Conservation (phyloP, 345 rosid species). For the Rhodamnia rubescens region DNA sequence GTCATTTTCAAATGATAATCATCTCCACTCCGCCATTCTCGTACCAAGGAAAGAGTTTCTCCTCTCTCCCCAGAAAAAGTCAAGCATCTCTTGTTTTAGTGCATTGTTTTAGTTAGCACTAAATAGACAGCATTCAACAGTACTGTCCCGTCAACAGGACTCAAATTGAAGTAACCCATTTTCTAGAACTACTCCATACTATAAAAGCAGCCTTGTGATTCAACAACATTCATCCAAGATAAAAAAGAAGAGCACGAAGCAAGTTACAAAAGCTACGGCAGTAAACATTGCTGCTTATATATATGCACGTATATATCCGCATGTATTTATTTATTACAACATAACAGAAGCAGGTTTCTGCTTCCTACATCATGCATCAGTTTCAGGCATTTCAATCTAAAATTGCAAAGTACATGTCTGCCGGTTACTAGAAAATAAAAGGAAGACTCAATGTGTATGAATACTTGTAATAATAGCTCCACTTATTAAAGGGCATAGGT, state of each 20-base stretch:
- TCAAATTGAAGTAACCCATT: not conserved
- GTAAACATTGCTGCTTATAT: not conserved
- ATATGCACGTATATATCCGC: no score
- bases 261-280: not conserved
- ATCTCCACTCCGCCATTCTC: not conserved
- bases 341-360: not conserved
- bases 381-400: not conserved
- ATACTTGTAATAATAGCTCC: not conserved
- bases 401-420: not conserved
- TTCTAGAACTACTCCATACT: not conserved
- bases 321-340: not conserved
- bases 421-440: not conserved
- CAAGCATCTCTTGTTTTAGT: not conserved
- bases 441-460: not conserved
- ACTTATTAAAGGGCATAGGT: conserved; percentile 46
- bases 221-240: not conserved
- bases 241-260: not conserved
- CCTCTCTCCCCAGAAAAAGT: not conserved
- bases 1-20: not conserved
- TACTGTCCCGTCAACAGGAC: not conserved
- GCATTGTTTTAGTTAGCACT: not conserved
- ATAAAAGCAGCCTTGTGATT: not conserved
- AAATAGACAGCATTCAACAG: not conserved
- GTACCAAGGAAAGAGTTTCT: not conserved
- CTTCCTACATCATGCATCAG: not conserved